Base-by-base conservation (phyloP, 2,329 filamentous ascomycete genomes). In the Graphiopsis chlorocephala region DNA sequence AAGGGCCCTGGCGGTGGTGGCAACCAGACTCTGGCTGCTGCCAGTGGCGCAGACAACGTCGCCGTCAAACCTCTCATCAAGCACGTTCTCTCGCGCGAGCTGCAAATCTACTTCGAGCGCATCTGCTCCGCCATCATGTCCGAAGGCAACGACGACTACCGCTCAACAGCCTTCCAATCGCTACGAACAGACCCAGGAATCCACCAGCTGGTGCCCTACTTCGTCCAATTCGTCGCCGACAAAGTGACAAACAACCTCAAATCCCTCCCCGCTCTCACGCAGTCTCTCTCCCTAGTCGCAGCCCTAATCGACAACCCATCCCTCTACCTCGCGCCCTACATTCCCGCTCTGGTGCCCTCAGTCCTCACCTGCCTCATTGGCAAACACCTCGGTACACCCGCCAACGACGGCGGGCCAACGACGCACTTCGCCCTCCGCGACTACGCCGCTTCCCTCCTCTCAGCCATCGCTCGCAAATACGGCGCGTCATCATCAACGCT, bases 71-170 rank as follows among this genome's bases (percentile, higher is more conserved):
- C 95, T 2, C 84, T 93, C 14, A 93, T 99, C 69, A 98, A 98
- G 79, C 95, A 99, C 75, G 90, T 97, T 57, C 86, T 99, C 52
- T 96, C 92, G 69, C 96, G 97, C 79, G 95, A 99, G 79, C 87
- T 98, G 25, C 93, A 96, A 68, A 86, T 98, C 35, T 97, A 97
- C 81, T 99, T 98, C 75, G 93, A 97, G 75, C 97, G 96, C 78
- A 92, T 98, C 65, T 93, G 93, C 76, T 86, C 86, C 59, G 94
- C 95, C 12, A 86, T 99, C 55, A 85, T 97, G 66, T 92, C 98
- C 77, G 92, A 96, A 70, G 89, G 88, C 60, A 91, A 92, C 15
- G 93, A 96, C 68, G 90, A 96, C 68, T 88, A 96, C 74, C 90
- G 94, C 61, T 87, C 90, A 58, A 93, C 95, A 0, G 95, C 92